Evolutionary conservation across 2,329 filamentous ascomycete species (phyloP).

Genomic region (Cyphellophora attinorum): DNA sequence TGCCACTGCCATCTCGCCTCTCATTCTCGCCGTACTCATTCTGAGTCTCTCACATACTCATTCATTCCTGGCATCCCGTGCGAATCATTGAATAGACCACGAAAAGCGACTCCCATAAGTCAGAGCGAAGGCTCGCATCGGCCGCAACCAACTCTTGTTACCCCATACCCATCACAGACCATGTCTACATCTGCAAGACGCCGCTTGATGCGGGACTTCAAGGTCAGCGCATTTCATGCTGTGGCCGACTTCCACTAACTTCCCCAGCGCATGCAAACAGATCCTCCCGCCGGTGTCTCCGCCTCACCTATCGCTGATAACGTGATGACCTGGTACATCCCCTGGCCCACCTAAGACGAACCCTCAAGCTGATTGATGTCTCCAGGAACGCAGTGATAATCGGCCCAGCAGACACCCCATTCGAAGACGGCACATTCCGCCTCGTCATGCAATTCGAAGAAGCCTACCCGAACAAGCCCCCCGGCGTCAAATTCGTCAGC

Average conservation of each 20-base stretch:
- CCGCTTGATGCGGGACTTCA: conserved; percentile 98
- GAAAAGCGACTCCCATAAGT: no score
- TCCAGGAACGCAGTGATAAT: conserved; percentile 96
- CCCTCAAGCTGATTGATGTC: conserved; percentile 3
- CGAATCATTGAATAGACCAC: no score
- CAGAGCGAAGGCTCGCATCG: no score
- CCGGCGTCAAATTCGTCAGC: conserved; percentile 95
- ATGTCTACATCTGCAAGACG: conserved; percentile 94
- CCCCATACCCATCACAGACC: conserved; percentile 22
- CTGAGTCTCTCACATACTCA: no score
- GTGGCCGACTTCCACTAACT: no score
- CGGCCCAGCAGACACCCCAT: conserved; percentile 89
- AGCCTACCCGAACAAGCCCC: conserved; percentile 96
- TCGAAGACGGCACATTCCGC: conserved; percentile 95
- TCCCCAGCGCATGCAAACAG: conserved; percentile 96
- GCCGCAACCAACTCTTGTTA: neutral
- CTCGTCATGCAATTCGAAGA: conserved; percentile 99
- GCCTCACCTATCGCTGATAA: conserved; percentile 93
- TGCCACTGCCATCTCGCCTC: no score
- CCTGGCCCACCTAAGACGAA: conserved; percentile 2
- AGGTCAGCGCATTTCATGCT: conserved; percentile 60
- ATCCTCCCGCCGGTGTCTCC: conserved; percentile 91
- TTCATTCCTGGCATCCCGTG: no score
- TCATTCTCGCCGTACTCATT: no score
- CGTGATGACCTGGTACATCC: conserved; percentile 82